These are phyloP conservation scores for Penicillium paneum DNA, from an alignment of 2,329 filamentous ascomycete genomes.

Conservation along the genomic window DNA sequence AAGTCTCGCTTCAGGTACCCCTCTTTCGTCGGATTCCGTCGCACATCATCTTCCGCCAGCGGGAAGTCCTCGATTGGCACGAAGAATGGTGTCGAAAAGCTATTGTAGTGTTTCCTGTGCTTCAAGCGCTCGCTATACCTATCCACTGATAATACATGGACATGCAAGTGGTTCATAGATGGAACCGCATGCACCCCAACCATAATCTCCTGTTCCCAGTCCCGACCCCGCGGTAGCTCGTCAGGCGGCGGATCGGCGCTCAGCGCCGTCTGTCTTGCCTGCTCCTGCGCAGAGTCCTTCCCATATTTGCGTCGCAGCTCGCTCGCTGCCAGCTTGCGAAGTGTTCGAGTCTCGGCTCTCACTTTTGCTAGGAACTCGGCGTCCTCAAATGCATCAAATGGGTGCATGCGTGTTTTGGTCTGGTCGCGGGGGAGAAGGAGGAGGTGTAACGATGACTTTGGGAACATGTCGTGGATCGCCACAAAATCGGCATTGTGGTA, in stretches of 20 bases:
- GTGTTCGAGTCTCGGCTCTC: conserved; percentile 57
- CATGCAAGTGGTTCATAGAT: conserved; percentile 87
- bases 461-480: conserved; percentile 76
- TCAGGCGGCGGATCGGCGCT: conserved; percentile 50
- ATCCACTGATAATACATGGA: conserved; percentile 82
- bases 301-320: conserved; percentile 72
- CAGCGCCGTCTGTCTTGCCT: conserved; percentile 62
- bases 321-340: conserved; percentile 64
- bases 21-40: conserved; percentile 55
- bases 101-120: conserved; percentile 87
- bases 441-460: conserved; percentile 80
- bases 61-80: conserved; percentile 77
- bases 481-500: conserved; percentile 68
- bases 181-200: conserved; percentile 82
- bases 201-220: conserved; percentile 73
- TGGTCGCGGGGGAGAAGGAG: conserved; percentile 78
- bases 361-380: conserved; percentile 64
- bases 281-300: conserved; percentile 60
- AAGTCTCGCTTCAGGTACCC: conserved; percentile 65
- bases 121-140: conserved; percentile 69
- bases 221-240: conserved; percentile 66
- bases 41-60: conserved; percentile 60
- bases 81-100: conserved; percentile 82
- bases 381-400: conserved; percentile 74
- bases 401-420: conserved; percentile 61